Evolutionary conservation across 768 basidiomycete genomes (phyloP).

Genomic region (Pleurotus tuoliensis): DNA sequence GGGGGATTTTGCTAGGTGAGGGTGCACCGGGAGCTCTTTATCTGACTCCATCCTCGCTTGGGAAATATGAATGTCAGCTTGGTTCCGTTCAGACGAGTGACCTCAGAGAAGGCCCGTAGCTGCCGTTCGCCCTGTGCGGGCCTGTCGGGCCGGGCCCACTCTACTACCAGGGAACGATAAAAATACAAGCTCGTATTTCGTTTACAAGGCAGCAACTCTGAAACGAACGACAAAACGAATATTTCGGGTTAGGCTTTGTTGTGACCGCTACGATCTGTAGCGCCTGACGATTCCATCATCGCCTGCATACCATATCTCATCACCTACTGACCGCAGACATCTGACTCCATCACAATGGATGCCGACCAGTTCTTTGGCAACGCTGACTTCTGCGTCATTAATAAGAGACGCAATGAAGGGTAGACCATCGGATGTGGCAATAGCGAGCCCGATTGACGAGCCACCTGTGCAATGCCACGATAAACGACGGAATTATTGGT

Average conservation of each 20-base stretch:
- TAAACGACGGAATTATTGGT: slow-evolving; percentile 4
- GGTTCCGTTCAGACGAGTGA: too few species aligned
- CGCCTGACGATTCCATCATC: slow-evolving; percentile 61
- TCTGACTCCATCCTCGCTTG: slow-evolving; percentile 3
- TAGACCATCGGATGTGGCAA: slow-evolving; percentile 58
- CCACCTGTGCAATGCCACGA: not conserved
- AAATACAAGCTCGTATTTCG: too few species aligned
- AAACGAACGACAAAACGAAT: too few species aligned
- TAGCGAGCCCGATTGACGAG: slow-evolving; percentile 31
- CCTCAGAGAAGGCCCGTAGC: not conserved
- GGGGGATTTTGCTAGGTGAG: not conserved
- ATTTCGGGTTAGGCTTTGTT: too few species aligned
- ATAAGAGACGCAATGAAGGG: slow-evolving; percentile 49
- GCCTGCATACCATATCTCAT: slow-evolving; percentile 51
- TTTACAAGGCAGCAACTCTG: too few species aligned
- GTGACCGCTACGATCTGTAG: slow-evolving; percentile 23
- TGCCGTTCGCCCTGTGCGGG: not conserved
- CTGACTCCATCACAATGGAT: slow-evolving; percentile 60
- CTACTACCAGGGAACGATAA: too few species aligned
- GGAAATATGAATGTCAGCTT: not conserved
- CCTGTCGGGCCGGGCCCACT: not conserved
- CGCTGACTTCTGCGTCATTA: slow-evolving; percentile 36
- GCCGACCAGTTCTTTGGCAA: slow-evolving; percentile 46
- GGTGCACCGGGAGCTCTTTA: not conserved
- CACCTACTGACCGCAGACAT: slow-evolving; percentile 25